Evolutionary conservation across 208 protist genomes (phyloP).

Genomic region (Trypanosoma melophagium): DNA sequence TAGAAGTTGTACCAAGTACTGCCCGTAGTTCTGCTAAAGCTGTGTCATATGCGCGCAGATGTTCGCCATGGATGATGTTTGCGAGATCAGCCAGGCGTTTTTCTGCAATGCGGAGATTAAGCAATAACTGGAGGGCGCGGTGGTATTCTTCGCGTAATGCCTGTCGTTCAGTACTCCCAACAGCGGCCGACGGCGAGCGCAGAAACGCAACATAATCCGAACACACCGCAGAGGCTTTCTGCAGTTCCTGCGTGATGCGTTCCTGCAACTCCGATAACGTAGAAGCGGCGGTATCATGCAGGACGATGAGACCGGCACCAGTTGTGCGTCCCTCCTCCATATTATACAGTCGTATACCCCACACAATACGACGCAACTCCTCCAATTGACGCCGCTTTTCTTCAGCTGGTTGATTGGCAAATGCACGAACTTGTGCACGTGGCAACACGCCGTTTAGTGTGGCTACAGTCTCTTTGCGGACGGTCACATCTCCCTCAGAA

Average conservation of each 20-base stretch:
- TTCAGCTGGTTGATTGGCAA: constrained; percentile 63
- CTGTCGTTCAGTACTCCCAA: constrained; percentile 23
- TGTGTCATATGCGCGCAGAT: constrained; percentile 49
- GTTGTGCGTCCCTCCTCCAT: constrained; percentile 48
- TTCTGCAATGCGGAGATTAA: constrained; percentile 50
- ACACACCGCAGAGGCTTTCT: constrained; percentile 21
- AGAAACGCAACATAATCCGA: constrained; percentile 45
- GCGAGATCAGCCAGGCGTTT: constrained; percentile 42
- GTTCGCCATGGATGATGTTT: constrained; percentile 27
- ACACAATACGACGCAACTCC: constrained; percentile 85
- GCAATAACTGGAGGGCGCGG: constrained; percentile 52
- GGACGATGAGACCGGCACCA: constrained; percentile 43
- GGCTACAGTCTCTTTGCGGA: constrained; percentile 57
- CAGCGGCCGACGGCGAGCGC: constrained; percentile 45
- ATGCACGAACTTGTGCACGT: constrained; percentile 53
- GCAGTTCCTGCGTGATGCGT: constrained; percentile 26
- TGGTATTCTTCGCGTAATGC: constrained; percentile 75
- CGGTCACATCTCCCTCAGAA: constrained; percentile 22
- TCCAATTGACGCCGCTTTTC: constrained; percentile 80
- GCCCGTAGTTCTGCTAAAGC: constrained; percentile 45
- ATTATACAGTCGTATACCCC: constrained; percentile 88
- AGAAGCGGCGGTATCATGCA: constrained; percentile 36
- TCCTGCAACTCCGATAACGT: constrained; percentile 32
- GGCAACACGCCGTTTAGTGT: constrained; percentile 77
- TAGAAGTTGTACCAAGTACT: constrained; percentile 28